Base-by-base conservation (phyloP, 805 yeast species). In the Ogataea trehalophila region DNA sequence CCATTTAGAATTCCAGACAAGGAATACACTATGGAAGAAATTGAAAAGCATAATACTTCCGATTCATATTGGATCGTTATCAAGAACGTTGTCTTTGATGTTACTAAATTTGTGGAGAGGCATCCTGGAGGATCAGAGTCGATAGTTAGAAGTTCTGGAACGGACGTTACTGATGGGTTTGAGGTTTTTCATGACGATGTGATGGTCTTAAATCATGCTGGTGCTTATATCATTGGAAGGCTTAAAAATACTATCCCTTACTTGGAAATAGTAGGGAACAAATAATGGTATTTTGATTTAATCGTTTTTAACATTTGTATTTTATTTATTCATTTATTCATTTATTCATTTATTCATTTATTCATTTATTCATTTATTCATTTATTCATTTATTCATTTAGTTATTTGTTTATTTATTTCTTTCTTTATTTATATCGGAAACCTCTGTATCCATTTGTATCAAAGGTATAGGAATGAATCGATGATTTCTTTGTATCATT, bases 91-190 rank as follows among this genome's bases (percentile, higher is more conserved):
- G 81, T 78, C 4, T 55, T 78, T 47, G 76, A 78, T 56, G 67
- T 70, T 41, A 72, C 81, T 0, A 52, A 67, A 14, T 77, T 78
- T 52, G 59, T 76, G 48, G 51, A 58, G 15, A 65, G 70, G 54
- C 85, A 80, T 62, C 85, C 85, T 31, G 95, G 95, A 64, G 95
- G 95, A 48, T 85, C 80, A 52, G 90, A 83, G 59, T 81, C 85
- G 31, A 73, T 87, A 44, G 61, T 75, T 33, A 90, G 83, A 54
- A 72, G 75, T 56, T 94, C 85, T 34, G 95, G 95, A 37, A 69
- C 70, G 49, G 92, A 87, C 63, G 85, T 85, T 52, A 79, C 84
- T 22, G 72, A 67, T 46, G 78, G 76, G 18, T 80, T 78, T 58
- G 79, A 75, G 38, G 72, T 74, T 79, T 63, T 80, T 45, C 85